phyloP scores from a whole-genome alignment of 2,329 filamentous ascomycete species.

The Epichloe sp. region DNA sequence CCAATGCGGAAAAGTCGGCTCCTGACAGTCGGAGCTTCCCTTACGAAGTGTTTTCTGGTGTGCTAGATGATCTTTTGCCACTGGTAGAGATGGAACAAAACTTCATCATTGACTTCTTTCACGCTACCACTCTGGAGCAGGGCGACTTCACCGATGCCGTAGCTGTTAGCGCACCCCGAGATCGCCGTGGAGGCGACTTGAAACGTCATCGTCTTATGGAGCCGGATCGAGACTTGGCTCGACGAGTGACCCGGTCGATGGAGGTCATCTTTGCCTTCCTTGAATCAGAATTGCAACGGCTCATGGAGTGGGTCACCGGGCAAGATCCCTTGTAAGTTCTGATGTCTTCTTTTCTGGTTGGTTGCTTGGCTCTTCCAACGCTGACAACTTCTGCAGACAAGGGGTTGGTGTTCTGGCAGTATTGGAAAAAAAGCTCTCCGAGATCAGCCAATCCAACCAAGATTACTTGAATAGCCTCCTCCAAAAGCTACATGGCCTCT shows the following conservation, averaged over 20 bases:
- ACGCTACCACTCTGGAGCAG: conserved; percentile 72
- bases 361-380: background rate
- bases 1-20: conserved; percentile 38
- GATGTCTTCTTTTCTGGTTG: background rate
- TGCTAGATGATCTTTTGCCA: conserved; percentile 69
- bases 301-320: conserved; percentile 73
- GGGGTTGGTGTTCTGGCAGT: conserved; percentile 75
- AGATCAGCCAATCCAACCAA: conserved; percentile 81
- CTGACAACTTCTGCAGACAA: conserved; percentile 43
- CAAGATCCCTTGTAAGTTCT: conserved; percentile 67
- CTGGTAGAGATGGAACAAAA: conserved; percentile 91
- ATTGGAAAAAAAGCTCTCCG: conserved; percentile 62
- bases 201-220: conserved; percentile 68
- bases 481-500: conserved; percentile 62
- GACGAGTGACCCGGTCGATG: conserved; percentile 74
- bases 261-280: conserved; percentile 78
- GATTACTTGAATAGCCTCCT: conserved; percentile 74
- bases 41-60: conserved; percentile 68
- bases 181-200: conserved; percentile 60
- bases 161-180: conserved; percentile 47
- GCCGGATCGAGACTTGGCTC: conserved; percentile 75
- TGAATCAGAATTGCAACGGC: conserved; percentile 59
- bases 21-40: conserved; percentile 56
- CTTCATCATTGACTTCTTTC: conserved; percentile 94
- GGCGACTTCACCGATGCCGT: conserved; percentile 77